Conservation (phyloP, 257 asterid genomes). For the Nicotiana undulata region DNA sequence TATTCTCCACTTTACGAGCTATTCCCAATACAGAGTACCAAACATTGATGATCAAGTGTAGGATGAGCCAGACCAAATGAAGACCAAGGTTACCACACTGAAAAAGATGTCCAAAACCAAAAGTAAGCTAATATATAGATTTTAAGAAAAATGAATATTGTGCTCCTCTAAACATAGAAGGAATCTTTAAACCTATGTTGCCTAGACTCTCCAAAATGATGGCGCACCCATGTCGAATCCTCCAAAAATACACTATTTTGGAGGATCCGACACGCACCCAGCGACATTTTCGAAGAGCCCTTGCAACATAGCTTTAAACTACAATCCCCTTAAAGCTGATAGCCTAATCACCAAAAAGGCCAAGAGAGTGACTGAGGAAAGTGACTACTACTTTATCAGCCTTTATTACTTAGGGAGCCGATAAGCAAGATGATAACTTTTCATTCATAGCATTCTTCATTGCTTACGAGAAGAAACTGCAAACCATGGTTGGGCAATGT, state of each 20-base stretch:
- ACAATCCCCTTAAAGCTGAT: neutral
- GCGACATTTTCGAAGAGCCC: no score
- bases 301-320: neutral
- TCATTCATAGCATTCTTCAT: neutral
- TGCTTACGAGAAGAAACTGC: no score
- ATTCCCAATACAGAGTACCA: constrained; percentile 51
- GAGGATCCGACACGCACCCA: no score
- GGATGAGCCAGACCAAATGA: constrained; percentile 45
- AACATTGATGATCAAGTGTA: constrained; percentile 59
- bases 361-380: neutral
- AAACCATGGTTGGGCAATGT: neutral
- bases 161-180: neutral
- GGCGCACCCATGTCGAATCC: no score
- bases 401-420: neutral
- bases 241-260: no score
- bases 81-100: constrained; percentile 50
- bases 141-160: neutral
- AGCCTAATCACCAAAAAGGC: neutral
- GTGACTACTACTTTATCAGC: neutral
- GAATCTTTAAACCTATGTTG: neutral
- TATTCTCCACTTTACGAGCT: constrained; percentile 51
- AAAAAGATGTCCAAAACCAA: constrained; percentile 6
- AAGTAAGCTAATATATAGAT: constrained; percentile 10
- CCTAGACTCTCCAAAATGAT: no score
- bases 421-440: neutral